Conservation (phyloP, 1,139 yeast species). For the Protomyces lactucae-debilis region DNA sequence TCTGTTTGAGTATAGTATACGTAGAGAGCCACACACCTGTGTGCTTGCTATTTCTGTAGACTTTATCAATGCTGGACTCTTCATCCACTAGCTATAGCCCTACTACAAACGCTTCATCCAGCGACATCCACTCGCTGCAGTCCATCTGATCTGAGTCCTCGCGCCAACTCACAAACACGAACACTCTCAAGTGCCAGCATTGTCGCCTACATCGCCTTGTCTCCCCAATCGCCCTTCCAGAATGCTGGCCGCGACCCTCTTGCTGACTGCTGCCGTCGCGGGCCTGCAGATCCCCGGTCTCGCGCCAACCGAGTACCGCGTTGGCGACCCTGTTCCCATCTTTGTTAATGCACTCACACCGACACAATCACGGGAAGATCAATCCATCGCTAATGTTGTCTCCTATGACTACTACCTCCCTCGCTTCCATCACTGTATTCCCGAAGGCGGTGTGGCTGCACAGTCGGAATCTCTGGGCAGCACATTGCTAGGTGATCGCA, state of each 20-base stretch:
- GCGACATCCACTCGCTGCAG: too few relatives aligned
- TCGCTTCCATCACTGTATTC: slow-evolving; percentile 77
- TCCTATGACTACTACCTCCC: slow-evolving; percentile 58
- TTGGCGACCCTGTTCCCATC: slow-evolving; percentile 68
- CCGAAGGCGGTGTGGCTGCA: slow-evolving; percentile 54
- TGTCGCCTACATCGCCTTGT: too few relatives aligned
- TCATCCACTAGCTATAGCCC: too few relatives aligned
- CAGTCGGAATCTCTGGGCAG: slow-evolving; percentile 92
- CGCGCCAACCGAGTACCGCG: slow-evolving; percentile 45
- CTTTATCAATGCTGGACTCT: too few relatives aligned
- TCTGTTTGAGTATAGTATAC: too few relatives aligned
- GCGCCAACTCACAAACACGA: too few relatives aligned
- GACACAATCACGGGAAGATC: slow-evolving; percentile 45
- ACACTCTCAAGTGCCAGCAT: too few relatives aligned
- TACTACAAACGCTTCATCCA: too few relatives aligned
- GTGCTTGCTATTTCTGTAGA: too few relatives aligned
- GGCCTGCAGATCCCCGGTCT: slow-evolving; percentile 27
- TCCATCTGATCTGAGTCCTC: too few relatives aligned
- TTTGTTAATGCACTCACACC: slow-evolving; percentile 89
- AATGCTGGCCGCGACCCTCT: not conserved
- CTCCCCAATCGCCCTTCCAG: too few relatives aligned
- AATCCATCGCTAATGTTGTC: slow-evolving; percentile 35
- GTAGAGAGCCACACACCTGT: too few relatives aligned
- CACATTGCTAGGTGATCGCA: slow-evolving; percentile 89
- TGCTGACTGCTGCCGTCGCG: not conserved